These are phyloP conservation scores for Ordospora pajunii DNA, from an alignment of 371 early-diverging fungal genomes.

Conservation along the genomic window DNA sequence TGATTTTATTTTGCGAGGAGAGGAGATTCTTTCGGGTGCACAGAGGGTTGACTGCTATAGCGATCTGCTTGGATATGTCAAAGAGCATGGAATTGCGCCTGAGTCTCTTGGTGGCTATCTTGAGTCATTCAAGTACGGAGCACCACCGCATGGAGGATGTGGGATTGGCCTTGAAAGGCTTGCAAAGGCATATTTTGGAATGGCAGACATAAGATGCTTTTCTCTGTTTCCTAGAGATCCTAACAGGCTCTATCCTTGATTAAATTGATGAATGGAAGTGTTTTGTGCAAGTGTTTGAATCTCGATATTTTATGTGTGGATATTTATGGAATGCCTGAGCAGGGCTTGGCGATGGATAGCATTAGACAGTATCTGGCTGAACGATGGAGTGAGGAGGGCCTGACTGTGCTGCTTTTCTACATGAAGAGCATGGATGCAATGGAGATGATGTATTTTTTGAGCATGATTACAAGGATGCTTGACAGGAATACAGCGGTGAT, in stretches of 20 bases:
- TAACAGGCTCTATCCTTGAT: constrained; percentile 79
- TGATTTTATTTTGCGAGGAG: constrained; percentile 98
- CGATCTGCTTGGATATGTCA: constrained; percentile 71
- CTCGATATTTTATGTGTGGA: background rate
- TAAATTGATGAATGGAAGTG: background rate
- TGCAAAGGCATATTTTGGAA: constrained; percentile 84
- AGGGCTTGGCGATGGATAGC: constrained; percentile 3
- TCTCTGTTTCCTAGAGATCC: constrained; percentile 98
- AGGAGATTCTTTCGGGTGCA: constrained; percentile 97
- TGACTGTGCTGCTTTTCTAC: constrained; percentile 10
- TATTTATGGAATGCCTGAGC: background rate
- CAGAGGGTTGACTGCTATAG: constrained; percentile 90
- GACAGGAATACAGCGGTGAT: constrained; percentile 1
- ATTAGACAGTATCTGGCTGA: constrained; percentile 8
- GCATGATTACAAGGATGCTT: background rate
- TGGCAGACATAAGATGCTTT: constrained; percentile 86
- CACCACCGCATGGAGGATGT: constrained; percentile 97
- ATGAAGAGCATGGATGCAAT: constrained; percentile 8
- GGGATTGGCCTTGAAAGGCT: constrained; percentile 87
- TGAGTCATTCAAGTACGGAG: constrained; percentile 92
- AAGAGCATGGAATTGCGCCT: constrained; percentile 71
- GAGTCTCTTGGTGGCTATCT: constrained; percentile 77
- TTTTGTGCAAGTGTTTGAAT: background rate
- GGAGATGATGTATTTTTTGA: constrained; percentile 25
- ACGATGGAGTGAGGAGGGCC: background rate